Conservation (phyloP, 2,329 filamentous ascomycete species). For the Blumeriella jaapii region DNA sequence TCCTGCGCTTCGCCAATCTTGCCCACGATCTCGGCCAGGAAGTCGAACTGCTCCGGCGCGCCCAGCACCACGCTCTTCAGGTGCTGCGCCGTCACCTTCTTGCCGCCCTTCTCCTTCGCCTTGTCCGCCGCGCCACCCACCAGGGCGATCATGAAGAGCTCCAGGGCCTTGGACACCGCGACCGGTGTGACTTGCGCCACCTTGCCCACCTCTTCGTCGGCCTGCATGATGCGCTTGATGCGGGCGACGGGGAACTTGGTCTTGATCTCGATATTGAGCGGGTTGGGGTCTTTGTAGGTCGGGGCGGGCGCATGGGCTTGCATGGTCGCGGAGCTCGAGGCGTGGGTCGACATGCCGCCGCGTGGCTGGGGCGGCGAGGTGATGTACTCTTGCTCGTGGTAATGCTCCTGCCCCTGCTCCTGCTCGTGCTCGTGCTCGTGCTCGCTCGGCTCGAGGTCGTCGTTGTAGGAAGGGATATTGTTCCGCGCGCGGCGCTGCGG, state of each 20-base stretch:
- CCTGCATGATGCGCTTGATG: slow-evolving; percentile 99
- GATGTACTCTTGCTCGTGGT: slow-evolving; percentile 1
- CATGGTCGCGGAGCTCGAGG: slow-evolving; percentile 3
- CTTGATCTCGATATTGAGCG: slow-evolving; percentile 54
- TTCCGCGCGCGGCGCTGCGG: slow-evolving; percentile 5
- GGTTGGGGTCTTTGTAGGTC: slow-evolving; percentile 31
- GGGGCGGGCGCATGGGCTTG: slow-evolving; percentile 1
- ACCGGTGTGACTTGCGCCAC: slow-evolving; percentile 96
- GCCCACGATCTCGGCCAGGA: slow-evolving; percentile 78
- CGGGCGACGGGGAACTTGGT: slow-evolving; percentile 95
- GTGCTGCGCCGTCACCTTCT: slow-evolving; percentile 81
- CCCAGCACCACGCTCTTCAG: slow-evolving; percentile 82
- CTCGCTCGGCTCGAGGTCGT: slow-evolving; percentile 3
- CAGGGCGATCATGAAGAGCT: slow-evolving; percentile 94
- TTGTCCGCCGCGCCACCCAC: slow-evolving; percentile 81
- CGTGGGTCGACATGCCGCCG: slow-evolving; percentile 6
- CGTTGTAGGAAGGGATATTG: slow-evolving; percentile 6
- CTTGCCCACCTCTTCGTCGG: slow-evolving; percentile 96
- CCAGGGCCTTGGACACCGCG: slow-evolving; percentile 86
- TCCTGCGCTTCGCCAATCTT: slow-evolving; percentile 54
- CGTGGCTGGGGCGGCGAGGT: slow-evolving; percentile 3
- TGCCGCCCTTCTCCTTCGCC: slow-evolving; percentile 71
- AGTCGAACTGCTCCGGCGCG: slow-evolving; percentile 81
- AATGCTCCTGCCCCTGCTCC: no score
- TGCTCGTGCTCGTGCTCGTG: neutral